Evolutionary conservation across 2,329 filamentous ascomycete species (phyloP).

Genomic region (Cytospora paraplurivora): DNA sequence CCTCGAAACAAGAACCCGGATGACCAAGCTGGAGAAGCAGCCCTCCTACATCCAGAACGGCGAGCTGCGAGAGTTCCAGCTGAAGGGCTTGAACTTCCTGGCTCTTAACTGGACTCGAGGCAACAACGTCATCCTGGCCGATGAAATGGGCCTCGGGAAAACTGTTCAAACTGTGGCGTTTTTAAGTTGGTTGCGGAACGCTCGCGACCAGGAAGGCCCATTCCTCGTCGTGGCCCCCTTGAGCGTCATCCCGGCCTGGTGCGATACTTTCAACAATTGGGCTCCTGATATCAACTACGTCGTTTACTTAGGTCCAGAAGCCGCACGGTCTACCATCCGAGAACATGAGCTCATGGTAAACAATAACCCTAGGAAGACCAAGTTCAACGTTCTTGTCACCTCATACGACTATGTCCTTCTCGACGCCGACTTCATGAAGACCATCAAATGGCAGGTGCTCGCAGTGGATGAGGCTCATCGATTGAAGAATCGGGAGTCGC

Average conservation of each 20-base stretch:
- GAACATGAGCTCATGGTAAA: slow-evolving; percentile 88
- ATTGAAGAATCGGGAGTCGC: slow-evolving; percentile 93
- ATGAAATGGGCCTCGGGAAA: slow-evolving; percentile 98
- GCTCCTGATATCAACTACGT: slow-evolving; percentile 96
- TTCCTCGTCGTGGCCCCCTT: slow-evolving; percentile 97
- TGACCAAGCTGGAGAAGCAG: slow-evolving; percentile 74
- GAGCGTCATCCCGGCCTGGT: slow-evolving; percentile 97
- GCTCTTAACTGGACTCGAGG: slow-evolving; percentile 93
- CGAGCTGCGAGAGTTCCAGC: slow-evolving; percentile 87
- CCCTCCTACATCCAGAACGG: slow-evolving; percentile 84
- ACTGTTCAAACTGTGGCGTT: slow-evolving; percentile 97
- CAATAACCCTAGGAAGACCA: slow-evolving; percentile 83
- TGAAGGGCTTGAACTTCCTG: slow-evolving; percentile 92
- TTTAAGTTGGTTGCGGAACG: slow-evolving; percentile 93
- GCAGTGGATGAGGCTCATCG: slow-evolving; percentile 96
- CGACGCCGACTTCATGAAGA: slow-evolving; percentile 80
- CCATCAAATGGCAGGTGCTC: slow-evolving; percentile 97
- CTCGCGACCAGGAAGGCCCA: slow-evolving; percentile 85
- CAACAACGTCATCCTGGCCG: slow-evolving; percentile 95
- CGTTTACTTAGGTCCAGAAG: slow-evolving; percentile 89
- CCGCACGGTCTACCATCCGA: slow-evolving; percentile 81
- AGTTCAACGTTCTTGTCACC: slow-evolving; percentile 96
- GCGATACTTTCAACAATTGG: slow-evolving; percentile 96
- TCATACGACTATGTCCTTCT: slow-evolving; percentile 95
- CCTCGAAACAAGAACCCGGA: slow-evolving; percentile 71